Percentiles rank a stretch among this genome's conserved stretches.
Evolutionary conservation across 2,329 filamentous ascomycete species (phyloP).

Genomic region (Aspergillus tanneri): DNA sequence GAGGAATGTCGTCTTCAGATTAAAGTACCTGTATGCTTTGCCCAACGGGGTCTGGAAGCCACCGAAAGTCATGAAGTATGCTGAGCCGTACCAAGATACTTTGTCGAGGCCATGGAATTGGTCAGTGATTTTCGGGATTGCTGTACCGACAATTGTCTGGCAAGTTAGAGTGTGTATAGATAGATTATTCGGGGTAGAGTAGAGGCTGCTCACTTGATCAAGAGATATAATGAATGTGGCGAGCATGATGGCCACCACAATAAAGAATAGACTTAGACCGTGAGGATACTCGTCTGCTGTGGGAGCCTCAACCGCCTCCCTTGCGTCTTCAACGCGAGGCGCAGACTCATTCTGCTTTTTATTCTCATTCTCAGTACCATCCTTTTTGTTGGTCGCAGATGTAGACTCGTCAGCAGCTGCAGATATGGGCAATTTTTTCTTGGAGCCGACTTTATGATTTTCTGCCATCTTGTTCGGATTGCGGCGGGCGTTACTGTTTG

Average conservation of each 20-base stretch:
- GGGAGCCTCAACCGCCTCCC: no score
- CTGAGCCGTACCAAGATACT: constrained; percentile 41
- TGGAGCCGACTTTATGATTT: no score
- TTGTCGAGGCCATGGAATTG: constrained; percentile 43
- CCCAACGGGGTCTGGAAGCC: constrained; percentile 49
- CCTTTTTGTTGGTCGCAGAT: no score
- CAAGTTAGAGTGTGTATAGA: background rate
- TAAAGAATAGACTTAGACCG: background rate
- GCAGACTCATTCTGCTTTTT: no score
- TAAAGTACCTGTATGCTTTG: constrained; percentile 48
- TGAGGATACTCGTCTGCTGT: background rate
- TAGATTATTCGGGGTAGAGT: background rate
- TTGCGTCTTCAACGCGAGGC: no score
- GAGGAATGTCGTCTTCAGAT: constrained; percentile 14
- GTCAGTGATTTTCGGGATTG: constrained; percentile 41
- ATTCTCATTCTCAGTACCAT: no score
- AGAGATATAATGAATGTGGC: background rate
- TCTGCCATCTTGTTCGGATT: no score
- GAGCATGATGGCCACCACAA: background rate
- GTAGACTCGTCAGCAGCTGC: no score
- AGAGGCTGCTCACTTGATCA: background rate
- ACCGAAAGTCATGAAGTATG: constrained; percentile 47
- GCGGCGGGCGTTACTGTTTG: no score
- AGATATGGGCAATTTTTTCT: no score
- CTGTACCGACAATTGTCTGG: constrained; percentile 24